Base-by-base conservation (phyloP, 2,329 filamentous ascomycete species). In the Penicillium sp. region DNA sequence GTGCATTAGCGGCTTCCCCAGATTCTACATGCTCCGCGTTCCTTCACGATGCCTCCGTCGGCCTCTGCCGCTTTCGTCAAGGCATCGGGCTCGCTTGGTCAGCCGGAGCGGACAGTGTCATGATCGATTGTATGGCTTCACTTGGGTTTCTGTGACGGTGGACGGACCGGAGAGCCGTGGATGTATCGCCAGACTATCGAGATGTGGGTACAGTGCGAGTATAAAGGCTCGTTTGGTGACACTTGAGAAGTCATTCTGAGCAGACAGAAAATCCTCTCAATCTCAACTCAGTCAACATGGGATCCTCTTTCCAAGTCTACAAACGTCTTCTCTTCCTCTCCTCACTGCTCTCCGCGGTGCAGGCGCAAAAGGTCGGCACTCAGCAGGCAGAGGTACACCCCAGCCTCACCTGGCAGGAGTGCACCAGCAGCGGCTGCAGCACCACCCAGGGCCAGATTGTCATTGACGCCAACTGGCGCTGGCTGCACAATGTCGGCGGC, bases 381-480 rank as follows among this genome's bases (percentile, higher is more conserved):
- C 57, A 56, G 48, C 60, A 63, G 11, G 49, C 68, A 8, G 68
- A 70, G 52, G 60, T 57, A 44, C 85, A 87, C 70, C 85, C 85
- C 9, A 61, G 76, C 26, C 73, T 87, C 69, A 78, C 71, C 60
- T 85, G 83, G 81, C 78, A 81, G 64, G 79, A 75, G 61, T 87
- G 85, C 77, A 81, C 81, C 41, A 69, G 73, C 38, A 75, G 74
- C 61, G 83, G 84, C 46, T 87, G 85, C 78, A 80, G 74, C 50
- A 87, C 71, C 8, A 82, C 83, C 64, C 67, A 71, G 46, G 83
- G 82, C 54, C 80, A 79, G 58, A 76, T 88, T 52, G 82, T 82
- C 58, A 73, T 87, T 63, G 84, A 86, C 69, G 69, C 83, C 64
- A 87, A 86, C 76, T 87, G 84, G 84, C 81, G 85, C 58, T 87